Conservation (phyloP, 805 yeast species). For the Saturnispora serradocipensis region DNA sequence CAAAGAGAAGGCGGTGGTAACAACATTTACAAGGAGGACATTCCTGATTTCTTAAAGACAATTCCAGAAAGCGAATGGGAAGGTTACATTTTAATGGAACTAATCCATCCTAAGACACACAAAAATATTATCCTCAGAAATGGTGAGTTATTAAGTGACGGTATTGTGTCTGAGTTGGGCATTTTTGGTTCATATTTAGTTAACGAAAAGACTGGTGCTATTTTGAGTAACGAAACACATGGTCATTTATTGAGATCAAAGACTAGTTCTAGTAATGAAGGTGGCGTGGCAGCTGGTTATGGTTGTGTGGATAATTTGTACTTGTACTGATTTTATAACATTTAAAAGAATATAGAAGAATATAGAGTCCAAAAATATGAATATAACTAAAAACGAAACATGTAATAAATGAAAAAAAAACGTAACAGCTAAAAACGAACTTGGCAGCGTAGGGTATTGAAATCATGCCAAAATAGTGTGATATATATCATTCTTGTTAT, state of each 20-base stretch:
- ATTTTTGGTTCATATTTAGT: slow-evolving; percentile 78
- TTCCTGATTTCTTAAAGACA: slow-evolving; percentile 58
- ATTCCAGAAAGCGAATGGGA: slow-evolving; percentile 71
- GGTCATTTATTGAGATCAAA: slow-evolving; percentile 90
- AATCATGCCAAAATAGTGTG: neutral
- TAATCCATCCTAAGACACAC: slow-evolving; percentile 68
- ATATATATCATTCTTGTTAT: neutral
- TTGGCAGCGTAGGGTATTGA: neutral
- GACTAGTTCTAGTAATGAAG: slow-evolving; percentile 81
- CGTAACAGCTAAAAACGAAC: neutral
- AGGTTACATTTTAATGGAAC: slow-evolving; percentile 88
- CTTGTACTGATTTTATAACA: slow-evolving; percentile 29
- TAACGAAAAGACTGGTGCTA: slow-evolving; percentile 50
- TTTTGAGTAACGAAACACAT: slow-evolving; percentile 54
- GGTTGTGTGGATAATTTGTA: slow-evolving; percentile 89
- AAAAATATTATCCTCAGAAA: slow-evolving; percentile 65
- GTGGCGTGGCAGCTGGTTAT: slow-evolving; percentile 98
- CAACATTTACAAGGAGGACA: slow-evolving; percentile 79
- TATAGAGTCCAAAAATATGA: neutral
- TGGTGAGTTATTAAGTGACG: slow-evolving; percentile 53
- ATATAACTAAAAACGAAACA: neutral
- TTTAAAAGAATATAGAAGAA: neutral
- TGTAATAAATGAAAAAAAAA: slow-evolving; percentile 4
- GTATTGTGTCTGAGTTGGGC: slow-evolving; percentile 85
- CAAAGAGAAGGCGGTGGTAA: slow-evolving; percentile 99